Evolutionary conservation across 176 grass and related monocot genomes (phyloP).

Genomic region (Alloteropsis semialata): DNA sequence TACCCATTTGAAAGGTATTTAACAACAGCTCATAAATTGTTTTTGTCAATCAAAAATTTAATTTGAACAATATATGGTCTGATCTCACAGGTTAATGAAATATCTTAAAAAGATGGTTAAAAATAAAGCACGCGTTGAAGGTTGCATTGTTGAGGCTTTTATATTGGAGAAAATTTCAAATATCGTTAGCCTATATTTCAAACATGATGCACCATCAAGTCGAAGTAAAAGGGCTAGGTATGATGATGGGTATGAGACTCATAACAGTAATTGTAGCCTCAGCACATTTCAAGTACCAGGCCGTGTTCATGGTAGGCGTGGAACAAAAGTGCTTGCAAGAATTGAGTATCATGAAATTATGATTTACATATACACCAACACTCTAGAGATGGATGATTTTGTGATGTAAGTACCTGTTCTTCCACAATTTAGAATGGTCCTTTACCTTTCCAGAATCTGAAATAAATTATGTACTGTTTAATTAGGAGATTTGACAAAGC

Average conservation of each 20-base stretch:
- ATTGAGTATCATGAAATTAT: neutral
- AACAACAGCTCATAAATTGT: too few relatives aligned
- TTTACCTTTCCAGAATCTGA: neutral
- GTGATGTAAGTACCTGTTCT: too few relatives aligned
- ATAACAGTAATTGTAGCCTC: neutral
- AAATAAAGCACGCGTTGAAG: constrained; percentile 4
- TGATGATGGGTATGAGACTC: neutral
- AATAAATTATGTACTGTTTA: neutral
- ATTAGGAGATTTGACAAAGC: neutral
- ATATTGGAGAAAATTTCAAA: neutral
- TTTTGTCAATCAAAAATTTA: too few relatives aligned
- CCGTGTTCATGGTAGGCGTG: neutral
- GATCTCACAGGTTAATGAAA: neutral
- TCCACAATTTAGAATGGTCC: too few relatives aligned
- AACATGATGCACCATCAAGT: neutral
- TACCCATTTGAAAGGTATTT: too few relatives aligned
- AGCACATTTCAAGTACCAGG: constrained; percentile 13
- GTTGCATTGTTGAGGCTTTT: neutral
- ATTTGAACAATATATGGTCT: neutral
- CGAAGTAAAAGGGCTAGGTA: neutral
- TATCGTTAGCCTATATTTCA: neutral
- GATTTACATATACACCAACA: neutral
- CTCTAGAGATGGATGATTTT: neutral
- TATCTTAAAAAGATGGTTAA: neutral
- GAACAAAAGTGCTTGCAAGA: neutral